phyloP scores from a whole-genome alignment of 2,329 filamentous ascomycete genomes.

The Blastomyces silverae region DNA sequence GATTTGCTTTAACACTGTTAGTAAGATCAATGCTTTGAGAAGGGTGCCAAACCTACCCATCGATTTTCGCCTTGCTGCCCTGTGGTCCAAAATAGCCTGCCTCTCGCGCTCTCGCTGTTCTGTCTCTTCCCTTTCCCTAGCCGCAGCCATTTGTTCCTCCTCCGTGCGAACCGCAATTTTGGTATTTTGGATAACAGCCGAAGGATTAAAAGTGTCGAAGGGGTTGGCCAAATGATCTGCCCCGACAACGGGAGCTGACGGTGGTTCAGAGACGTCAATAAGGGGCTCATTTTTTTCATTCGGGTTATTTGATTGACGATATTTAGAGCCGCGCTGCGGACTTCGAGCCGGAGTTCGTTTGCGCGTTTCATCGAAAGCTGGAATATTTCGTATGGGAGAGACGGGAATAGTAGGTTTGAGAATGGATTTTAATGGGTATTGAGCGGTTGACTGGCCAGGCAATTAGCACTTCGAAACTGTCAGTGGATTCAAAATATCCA shows the following conservation, averaged over 20 bases:
- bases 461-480: conserved; percentile 16
- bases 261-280: conserved; percentile 41
- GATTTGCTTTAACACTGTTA: conserved; percentile 53
- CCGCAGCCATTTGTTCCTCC: conserved; percentile 63
- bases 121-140: conserved; percentile 61
- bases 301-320: conserved; percentile 5
- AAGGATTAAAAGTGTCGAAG: conserved; percentile 42
- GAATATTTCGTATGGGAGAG: conserved; percentile 59
- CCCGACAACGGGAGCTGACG: conserved; percentile 29
- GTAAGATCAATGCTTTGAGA: neutral
- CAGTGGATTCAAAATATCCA: conserved; percentile 16
- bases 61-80: conserved; percentile 86
- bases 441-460: conserved; percentile 35
- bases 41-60: conserved; percentile 48
- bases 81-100: conserved; percentile 58
- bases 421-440: conserved; percentile 57
- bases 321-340: conserved; percentile 20
- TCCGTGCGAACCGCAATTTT: conserved; percentile 58
- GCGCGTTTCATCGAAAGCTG: conserved; percentile 51
- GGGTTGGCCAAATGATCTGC: conserved; percentile 44
- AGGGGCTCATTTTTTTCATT: conserved; percentile 28
- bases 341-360: conserved; percentile 37
- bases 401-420: conserved; percentile 68
- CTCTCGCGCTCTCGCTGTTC: conserved; percentile 54
- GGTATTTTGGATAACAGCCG: conserved; percentile 39